These are phyloP conservation scores for Kwoniella pini DNA, from an alignment of 768 basidiomycete genomes.

Conservation along the genomic window DNA sequence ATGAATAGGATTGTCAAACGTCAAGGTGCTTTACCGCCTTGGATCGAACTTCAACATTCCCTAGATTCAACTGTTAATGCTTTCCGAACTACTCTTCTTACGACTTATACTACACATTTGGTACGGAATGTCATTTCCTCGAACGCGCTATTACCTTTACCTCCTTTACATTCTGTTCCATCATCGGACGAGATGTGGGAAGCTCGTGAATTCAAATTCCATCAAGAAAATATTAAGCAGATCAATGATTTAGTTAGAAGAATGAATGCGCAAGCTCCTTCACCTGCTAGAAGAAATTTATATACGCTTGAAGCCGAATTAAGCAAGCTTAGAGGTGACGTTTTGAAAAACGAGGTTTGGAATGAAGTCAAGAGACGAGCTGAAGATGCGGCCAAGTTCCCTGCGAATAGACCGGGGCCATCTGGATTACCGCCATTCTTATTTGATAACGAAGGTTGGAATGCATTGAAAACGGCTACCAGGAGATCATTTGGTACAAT, in stretches of 20 bases:
- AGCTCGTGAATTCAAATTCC: constrained; percentile 66
- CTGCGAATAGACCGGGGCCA: background rate
- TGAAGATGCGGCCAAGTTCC: constrained; percentile 17
- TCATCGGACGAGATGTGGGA: constrained; percentile 68
- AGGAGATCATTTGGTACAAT: constrained; percentile 41
- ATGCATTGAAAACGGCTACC: constrained; percentile 25
- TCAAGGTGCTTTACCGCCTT: constrained; percentile 79
- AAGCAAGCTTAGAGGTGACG: constrained; percentile 30
- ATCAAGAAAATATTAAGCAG: constrained; percentile 68
- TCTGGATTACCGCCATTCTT: constrained; percentile 15
- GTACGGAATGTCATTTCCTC: constrained; percentile 60
- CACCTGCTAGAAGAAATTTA: constrained; percentile 69
- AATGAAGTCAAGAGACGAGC: constrained; percentile 38
- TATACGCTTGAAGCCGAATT: constrained; percentile 65
- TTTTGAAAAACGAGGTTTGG: constrained; percentile 32
- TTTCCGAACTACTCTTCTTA: constrained; percentile 67
- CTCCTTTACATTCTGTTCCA: constrained; percentile 41
- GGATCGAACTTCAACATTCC: constrained; percentile 80
- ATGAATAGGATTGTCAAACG: constrained; percentile 80
- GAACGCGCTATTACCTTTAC: constrained; percentile 56
- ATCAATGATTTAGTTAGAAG: constrained; percentile 73
- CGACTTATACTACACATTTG: constrained; percentile 75
- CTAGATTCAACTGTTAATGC: constrained; percentile 65
- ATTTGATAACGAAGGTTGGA: constrained; percentile 27
- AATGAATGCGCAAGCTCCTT: constrained; percentile 78